Base-by-base conservation (phyloP, 176 grass and related monocot genomes). In the Triticum monococcum region DNA sequence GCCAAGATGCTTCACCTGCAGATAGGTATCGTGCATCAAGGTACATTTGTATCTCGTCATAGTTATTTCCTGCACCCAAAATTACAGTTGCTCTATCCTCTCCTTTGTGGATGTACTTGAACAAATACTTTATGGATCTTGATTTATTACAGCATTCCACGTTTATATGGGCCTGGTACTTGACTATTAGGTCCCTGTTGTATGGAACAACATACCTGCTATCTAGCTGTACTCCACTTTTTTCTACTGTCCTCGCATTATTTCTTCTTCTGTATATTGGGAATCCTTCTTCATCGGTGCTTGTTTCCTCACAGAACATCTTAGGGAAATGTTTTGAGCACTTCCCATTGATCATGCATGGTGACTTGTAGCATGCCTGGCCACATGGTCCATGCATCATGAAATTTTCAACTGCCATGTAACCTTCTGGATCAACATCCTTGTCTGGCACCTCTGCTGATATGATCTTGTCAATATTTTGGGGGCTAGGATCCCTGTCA, bases 101-200 rank as follows among this genome's bases (percentile, higher is more conserved):
- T 3, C 76, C 81, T 63, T 88, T 91, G 17, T 68, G 79, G 1
- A 91, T 81, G 36, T 88, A 91, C 45, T 85, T 91, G 17, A 91
- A 87, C 1, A 91, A 36, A 4, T 83, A 90, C 32, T 91, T 91
- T 4, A 91, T 91, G 3, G 81, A 54, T 10, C 68, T 79, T 2
- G 79, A 68, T 66, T 69, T 67, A 2, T 91, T 76, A 13, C 89
- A 91, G 56, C 35, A 69, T 20, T 91, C 85, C 3, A 88, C 66
- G 7, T 81, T 85, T 14, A 85, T 84, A 12, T 91, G 86, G 14
- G 74, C 85, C 37, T 80, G 64, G 14, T 91, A 91, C 17, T 85
- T 88, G 10, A 85, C 25, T 2, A 81, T 12, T 1, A 91, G 1
- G 12, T 87, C 8, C 3, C 36, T 54, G 23, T 87, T 87, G 16